Conservation (phyloP, 352 stramenopile genomes). For the Phytopythium chamaehyphon region DNA sequence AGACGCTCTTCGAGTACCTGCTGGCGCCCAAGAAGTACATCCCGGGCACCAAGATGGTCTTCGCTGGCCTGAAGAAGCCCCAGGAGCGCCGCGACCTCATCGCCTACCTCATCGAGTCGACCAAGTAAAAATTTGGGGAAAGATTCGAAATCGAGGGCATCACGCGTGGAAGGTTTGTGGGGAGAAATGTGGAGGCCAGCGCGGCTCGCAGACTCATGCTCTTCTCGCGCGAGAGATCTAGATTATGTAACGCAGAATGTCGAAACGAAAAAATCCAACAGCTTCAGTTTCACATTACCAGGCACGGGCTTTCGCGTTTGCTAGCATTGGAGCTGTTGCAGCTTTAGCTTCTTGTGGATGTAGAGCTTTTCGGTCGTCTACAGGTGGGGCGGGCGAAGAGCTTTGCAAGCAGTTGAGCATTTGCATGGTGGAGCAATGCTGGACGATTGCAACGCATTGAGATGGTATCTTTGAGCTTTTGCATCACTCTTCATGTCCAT, state of each 20-base stretch:
- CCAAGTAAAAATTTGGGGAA: conserved; percentile 20
- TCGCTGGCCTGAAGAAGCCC: conserved; percentile 99
- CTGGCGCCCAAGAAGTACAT: conserved; percentile 99
- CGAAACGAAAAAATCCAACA: background rate
- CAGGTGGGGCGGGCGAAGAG: no score
- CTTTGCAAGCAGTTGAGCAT: no score
- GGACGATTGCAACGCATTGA: no score
- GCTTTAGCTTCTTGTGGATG: no score
- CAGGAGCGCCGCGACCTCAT: conserved; percentile 97
- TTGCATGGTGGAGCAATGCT: no score
- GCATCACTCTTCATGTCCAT: no score
- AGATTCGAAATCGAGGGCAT: no score
- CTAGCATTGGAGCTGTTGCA: no score
- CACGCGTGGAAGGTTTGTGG: background rate
- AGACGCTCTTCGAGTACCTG: conserved; percentile 99
- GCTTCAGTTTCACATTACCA: no score
- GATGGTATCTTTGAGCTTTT: no score
- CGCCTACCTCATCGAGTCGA: conserved; percentile 95
- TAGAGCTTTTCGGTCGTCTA: no score
- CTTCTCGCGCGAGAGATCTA: conserved; percentile 2
- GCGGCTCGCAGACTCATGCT: background rate
- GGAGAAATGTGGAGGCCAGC: background rate
- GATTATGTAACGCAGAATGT: conserved; percentile 9
- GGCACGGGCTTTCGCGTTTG: no score
- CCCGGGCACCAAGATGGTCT: conserved; percentile 99